A percentile compares a stretch with the other conserved stretches of the same genome.
phyloP scores from a whole-genome alignment of 2,329 filamentous ascomycete genomes.

The Cercospora beticola region DNA sequence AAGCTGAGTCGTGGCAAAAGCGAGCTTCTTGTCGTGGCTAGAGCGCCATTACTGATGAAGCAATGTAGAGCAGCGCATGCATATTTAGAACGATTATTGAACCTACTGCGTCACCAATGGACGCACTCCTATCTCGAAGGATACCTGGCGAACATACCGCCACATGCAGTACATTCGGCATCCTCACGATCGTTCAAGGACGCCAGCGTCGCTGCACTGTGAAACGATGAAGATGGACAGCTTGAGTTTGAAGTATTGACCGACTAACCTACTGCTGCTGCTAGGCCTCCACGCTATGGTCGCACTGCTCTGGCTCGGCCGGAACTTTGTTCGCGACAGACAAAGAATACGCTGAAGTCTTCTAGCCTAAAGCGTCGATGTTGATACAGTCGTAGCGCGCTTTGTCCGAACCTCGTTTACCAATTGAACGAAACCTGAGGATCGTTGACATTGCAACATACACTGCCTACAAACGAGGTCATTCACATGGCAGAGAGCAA shows the following conservation, averaged over 20 bases:
- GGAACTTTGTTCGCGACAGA: background rate
- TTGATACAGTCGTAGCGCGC: background rate
- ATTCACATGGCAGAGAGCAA: background rate
- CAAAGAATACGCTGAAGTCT: background rate
- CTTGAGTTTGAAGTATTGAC: background rate
- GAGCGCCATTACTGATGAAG: background rate
- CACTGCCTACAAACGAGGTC: background rate
- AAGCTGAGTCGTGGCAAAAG: constrained; percentile 2
- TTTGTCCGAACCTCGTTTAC: background rate
- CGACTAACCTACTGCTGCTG: background rate
- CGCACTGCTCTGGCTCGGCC: background rate
- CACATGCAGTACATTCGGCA: background rate
- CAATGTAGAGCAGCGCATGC: background rate
- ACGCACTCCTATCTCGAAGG: background rate
- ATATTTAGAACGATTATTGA: background rate
- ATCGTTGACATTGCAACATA: background rate
- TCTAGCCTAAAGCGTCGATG: background rate
- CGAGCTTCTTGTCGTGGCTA: background rate
- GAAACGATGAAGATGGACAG: background rate
- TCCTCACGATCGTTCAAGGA: background rate
- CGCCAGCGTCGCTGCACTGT: background rate
- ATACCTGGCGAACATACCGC: background rate
- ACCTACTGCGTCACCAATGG: background rate
- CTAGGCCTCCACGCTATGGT: background rate
- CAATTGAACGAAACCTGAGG: background rate